Evolutionary conservation across 163 green algal genomes (phyloP).

Genomic region (Picocystis sp.): DNA sequence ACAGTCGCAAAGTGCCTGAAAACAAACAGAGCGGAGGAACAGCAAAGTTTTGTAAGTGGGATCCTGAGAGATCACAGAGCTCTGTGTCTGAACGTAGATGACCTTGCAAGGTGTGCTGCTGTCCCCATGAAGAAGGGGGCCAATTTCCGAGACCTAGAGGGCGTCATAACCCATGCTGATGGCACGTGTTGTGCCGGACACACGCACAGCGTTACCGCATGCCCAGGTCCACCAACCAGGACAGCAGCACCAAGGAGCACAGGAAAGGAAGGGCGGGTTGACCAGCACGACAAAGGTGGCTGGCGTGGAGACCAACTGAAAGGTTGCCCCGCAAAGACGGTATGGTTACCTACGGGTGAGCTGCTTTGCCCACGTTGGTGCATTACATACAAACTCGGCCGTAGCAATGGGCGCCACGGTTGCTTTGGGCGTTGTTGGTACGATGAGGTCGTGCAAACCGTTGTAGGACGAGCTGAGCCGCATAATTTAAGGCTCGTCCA

Average conservation of each 20-base stretch:
- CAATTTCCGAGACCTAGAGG: conserved; percentile 35
- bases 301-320: conserved; percentile 21
- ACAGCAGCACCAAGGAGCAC: conserved; percentile 11
- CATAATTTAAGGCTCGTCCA: conserved; percentile 53
- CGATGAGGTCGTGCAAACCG: conserved; percentile 33
- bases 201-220: conserved; percentile 24
- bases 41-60: too few species aligned
- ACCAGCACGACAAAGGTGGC: conserved; percentile 26
- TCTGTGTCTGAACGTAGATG: conserved; percentile 4
- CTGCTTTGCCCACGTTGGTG: conserved; percentile 41
- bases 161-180: conserved; percentile 22
- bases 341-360: conserved; percentile 30
- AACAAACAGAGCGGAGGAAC: too few species aligned
- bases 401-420: conserved; percentile 18
- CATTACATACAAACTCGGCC: conserved; percentile 42
- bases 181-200: conserved; percentile 35
- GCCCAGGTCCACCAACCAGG: conserved; percentile 6
- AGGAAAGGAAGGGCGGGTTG: conserved; percentile 19
- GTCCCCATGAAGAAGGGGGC: conserved; percentile 28
- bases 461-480: conserved; percentile 50
- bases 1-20: too few species aligned
- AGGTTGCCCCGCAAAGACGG: conserved; percentile 25
- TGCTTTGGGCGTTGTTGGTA: conserved; percentile 35
- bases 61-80: too few species aligned
- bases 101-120: conserved; percentile 30